Evolutionary conservation across 2,329 filamentous ascomycete genomes (phyloP).

Genomic region (Cladosporium velox): DNA sequence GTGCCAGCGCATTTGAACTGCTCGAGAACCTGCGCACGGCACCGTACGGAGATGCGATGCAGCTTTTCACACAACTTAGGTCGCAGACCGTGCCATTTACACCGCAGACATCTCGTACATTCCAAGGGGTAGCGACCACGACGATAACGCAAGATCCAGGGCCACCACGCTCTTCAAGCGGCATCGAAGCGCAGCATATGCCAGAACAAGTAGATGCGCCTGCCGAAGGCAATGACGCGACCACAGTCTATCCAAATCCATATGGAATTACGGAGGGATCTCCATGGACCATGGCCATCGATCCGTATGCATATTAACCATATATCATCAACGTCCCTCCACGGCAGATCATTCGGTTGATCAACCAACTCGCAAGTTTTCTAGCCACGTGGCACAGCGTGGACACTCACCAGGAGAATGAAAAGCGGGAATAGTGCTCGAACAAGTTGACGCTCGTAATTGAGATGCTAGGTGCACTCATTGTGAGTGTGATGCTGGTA

Average conservation of each 20-base stretch:
- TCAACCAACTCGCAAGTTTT: background rate
- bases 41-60: background rate
- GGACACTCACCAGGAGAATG: too few relatives aligned
- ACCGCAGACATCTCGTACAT: background rate
- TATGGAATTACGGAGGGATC: background rate
- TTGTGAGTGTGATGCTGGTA: background rate
- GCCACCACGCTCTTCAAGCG: background rate
- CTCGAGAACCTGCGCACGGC: background rate
- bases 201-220: background rate
- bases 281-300: background rate
- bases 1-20: background rate
- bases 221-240: background rate
- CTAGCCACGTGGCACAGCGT: too few relatives aligned
- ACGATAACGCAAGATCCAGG: background rate
- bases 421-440: too few relatives aligned
- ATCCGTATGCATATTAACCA: background rate
- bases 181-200: background rate
- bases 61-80: background rate
- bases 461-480: too few relatives aligned
- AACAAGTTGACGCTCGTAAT: too few relatives aligned
- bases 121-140: background rate
- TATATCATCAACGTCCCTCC: background rate
- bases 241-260: background rate
- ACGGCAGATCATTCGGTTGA: background rate
- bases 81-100: background rate